phyloP scores from a whole-genome alignment of 2,329 filamentous ascomycete genomes.

The Colletotrichum lini region DNA sequence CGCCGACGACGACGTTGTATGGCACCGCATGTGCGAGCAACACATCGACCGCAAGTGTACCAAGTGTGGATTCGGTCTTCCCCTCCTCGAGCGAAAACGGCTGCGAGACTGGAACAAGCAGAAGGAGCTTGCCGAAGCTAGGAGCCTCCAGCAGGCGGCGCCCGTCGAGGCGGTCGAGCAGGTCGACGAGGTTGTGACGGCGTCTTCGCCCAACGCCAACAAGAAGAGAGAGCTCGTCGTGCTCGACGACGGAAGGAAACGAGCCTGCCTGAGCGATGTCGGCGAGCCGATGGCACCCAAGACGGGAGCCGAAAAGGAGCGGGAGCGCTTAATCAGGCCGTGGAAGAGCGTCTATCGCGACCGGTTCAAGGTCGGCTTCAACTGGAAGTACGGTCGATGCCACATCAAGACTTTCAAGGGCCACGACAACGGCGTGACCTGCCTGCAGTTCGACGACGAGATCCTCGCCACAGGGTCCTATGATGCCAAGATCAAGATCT shows the following conservation, averaged over 20 bases:
- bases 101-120: slow-evolving; percentile 89
- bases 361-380: slow-evolving; percentile 93
- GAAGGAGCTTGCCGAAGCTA: slow-evolving; percentile 72
- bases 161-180: slow-evolving; percentile 44
- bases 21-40: slow-evolving; percentile 94
- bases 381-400: slow-evolving; percentile 97
- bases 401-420: slow-evolving; percentile 87
- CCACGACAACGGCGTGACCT: slow-evolving; percentile 80
- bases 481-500: slow-evolving; percentile 94
- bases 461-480: slow-evolving; percentile 96
- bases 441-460: slow-evolving; percentile 80
- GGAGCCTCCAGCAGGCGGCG: slow-evolving; percentile 45
- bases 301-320: slow-evolving; percentile 51
- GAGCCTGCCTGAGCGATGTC: slow-evolving; percentile 48
- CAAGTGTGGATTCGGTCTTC: slow-evolving; percentile 96
- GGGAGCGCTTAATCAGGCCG: slow-evolving; percentile 72
- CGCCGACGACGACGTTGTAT: slow-evolving; percentile 97
- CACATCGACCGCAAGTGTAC: slow-evolving; percentile 95
- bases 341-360: slow-evolving; percentile 99
- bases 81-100: slow-evolving; percentile 88
- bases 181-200: slow-evolving; percentile 43
- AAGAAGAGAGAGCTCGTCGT: slow-evolving; percentile 53
- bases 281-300: slow-evolving; percentile 36
- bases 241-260: slow-evolving; percentile 53
- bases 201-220: slow-evolving; percentile 45